These are phyloP conservation scores for Dioscorea cayenensis DNA, from an alignment of 116 monocot genomes.

Conservation along the genomic window DNA sequence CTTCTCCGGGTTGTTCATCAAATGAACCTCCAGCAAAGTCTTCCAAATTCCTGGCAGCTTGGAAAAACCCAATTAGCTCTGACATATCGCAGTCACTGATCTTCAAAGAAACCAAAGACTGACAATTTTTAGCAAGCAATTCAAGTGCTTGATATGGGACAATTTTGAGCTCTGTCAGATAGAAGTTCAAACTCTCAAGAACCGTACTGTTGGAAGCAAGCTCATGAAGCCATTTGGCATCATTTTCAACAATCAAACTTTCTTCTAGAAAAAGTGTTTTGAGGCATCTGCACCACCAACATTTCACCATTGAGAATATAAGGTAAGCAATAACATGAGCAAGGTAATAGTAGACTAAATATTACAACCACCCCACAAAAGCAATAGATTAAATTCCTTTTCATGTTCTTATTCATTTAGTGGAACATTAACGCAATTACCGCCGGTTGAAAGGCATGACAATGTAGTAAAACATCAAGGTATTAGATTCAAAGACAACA, in stretches of 20 bases:
- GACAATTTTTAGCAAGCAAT: conserved; percentile 68
- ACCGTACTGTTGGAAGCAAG: conserved; percentile 59
- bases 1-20: conserved; percentile 36
- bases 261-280: conserved; percentile 86
- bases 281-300: conserved; percentile 39
- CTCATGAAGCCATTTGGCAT: conserved; percentile 63
- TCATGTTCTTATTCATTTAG: too few species aligned
- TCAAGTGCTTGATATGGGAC: conserved; percentile 50
- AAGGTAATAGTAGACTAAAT: background rate
- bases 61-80: conserved; percentile 50
- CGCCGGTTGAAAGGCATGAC: too few species aligned
- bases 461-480: too few species aligned
- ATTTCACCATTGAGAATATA: background rate
- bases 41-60: conserved; percentile 43
- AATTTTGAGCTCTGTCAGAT: conserved; percentile 64
- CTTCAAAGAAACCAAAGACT: conserved; percentile 55
- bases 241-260: conserved; percentile 46
- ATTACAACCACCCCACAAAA: too few species aligned
- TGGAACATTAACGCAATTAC: too few species aligned
- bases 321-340: background rate
- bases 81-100: conserved; percentile 74
- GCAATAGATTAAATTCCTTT: too few species aligned
- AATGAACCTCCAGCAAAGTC: conserved; percentile 92
- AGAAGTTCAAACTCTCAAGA: conserved; percentile 80
- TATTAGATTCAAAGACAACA: too few species aligned